Evolutionary conservation across 2,329 filamentous ascomycete species (phyloP), one percentile per base, ranked within the genome.

Genomic region (Hirsutella rhossiliensis): DNA sequence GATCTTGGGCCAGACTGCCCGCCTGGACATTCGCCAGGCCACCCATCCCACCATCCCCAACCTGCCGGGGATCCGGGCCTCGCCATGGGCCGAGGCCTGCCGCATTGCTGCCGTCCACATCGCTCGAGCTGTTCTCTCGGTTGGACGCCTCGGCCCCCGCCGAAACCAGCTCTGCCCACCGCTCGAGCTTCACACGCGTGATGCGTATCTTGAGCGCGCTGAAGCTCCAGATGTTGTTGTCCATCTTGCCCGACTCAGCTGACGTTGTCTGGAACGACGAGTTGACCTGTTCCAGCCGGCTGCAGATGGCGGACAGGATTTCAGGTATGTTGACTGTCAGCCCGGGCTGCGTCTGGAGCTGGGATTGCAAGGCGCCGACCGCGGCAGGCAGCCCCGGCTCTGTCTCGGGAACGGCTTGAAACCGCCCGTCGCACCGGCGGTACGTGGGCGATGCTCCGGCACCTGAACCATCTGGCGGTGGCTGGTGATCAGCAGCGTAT

Each of bases 151-250:
- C 56, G 1, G 56, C 61, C 2, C 66, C 61, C 2, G 60, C 60
- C 0, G 66, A 60, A 0, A 72, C 63, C 1, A 69, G 58, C 41
- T 73, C 69, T 0, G 67, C 62, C 65, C 68, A 74, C 15, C 63
- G 60, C 42, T 70, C 67, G 0, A 75, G 49, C 47, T 72, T 73
- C 3, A 64, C 57, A 7, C 63, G 64, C 1, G 67, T 67, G 30
- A 73, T 66, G 18, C 63, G 60, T 1, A 75, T 56, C 38, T 73
- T 73, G 32, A 66, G 62, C 0, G 70, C 65, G 0, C 66, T 67
- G 48, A 73, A 56, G 6, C 67, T 68, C 71, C 71, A 75, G 0
- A 72, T 51, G 40, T 69, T 71, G 42, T 66, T 65, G 11, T 69
- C 63, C 43, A 60, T 60, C 0, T 52, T 54, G n/a, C 55, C 63